Percentiles rank a stretch among this genome's conserved stretches.
Evolutionary conservation across 257 asterid genomes (phyloP).

Genomic region (Primulina huaijiensis): DNA sequence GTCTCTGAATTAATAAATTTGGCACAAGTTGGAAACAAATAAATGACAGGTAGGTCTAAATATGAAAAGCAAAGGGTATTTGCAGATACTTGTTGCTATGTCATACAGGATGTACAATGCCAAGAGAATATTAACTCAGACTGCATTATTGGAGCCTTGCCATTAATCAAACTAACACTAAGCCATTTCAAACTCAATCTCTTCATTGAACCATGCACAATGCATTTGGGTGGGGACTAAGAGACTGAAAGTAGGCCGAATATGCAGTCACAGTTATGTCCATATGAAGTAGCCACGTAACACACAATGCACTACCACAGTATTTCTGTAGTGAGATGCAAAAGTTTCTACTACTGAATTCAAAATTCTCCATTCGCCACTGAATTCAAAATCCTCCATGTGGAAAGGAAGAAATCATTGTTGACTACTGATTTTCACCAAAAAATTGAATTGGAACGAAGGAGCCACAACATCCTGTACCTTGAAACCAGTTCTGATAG

Average conservation of each 20-base stretch:
- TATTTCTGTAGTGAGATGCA: background rate
- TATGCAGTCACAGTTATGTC: background rate
- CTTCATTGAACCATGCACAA: slow-evolving; percentile 17
- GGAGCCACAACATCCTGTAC: slow-evolving; percentile 31
- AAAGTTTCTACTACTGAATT: slow-evolving; percentile 14
- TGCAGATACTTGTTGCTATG: background rate
- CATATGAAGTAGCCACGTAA: background rate
- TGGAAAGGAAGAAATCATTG: slow-evolving; percentile 11
- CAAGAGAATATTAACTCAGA: background rate
- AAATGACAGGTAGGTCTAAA: background rate
- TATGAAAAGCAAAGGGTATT: too few relatives aligned
- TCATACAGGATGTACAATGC: background rate
- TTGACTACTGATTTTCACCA: background rate
- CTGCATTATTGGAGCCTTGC: background rate
- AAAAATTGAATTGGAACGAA: slow-evolving; percentile 17
- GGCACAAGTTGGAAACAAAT: background rate
- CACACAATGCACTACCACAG: background rate
- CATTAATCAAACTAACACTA: background rate
- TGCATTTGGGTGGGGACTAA: background rate
- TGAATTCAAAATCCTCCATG: slow-evolving; percentile 20
- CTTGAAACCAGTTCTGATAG: slow-evolving; percentile 77
- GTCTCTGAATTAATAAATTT: background rate
- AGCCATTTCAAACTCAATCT: slow-evolving; percentile 8
- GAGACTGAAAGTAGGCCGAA: slow-evolving; percentile 7
- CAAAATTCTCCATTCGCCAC: background rate